Base-by-base conservation (phyloP, 768 basidiomycete genomes). In the Mrakia frigida region DNA sequence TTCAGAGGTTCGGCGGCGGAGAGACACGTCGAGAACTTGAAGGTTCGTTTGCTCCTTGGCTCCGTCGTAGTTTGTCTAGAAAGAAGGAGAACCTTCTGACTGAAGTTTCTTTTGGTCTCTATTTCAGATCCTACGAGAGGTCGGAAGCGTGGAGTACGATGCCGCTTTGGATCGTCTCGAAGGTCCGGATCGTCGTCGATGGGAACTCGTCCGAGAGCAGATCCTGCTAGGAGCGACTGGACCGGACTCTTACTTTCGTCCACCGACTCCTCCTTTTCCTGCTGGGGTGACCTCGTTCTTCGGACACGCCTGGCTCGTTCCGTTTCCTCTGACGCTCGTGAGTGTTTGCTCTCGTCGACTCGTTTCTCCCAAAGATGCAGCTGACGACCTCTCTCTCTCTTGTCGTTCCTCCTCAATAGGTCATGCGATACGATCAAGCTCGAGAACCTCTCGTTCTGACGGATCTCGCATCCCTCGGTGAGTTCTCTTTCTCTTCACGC, bases 251-350 rank as follows among this genome's bases (percentile, higher is more conserved):
- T 91, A 89, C 81, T 93, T 89, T 89, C 70, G 53, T 21, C 76
- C 80, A n/a, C 73, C 39, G 14, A 65, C 25, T 18, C 35, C 81
- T 83, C 69, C 78, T 5, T 69, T 80, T 5, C 79, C 80, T 6
- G 82, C 84, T 0, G 83, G 85, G 0, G 85, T 87, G 74, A 85
- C 84, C 4, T 86, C 85, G 60, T 88, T 84, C 81, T 93, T 92
- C 81, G 91, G 91, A 13, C 90, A 91, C 78, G 88, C 90, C 13
- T 92, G 90, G 89, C 89, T 90, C 87, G 86, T 91, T 39, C 90
- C 91, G 4, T 92, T 93, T 80, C 91, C 91, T 0, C 90, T 91
- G 0, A 88, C 89, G 0, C 83, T 91, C 73, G 89, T 89, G 79
- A 41, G 77, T 70, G 67, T 4, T 3, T 14, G 16, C 46, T 3